Evolutionary conservation across 1,284 basidiomycete genomes (phyloP), one percentile per base, ranked within the genome.

Genomic region (Athelia psychrophila): DNA sequence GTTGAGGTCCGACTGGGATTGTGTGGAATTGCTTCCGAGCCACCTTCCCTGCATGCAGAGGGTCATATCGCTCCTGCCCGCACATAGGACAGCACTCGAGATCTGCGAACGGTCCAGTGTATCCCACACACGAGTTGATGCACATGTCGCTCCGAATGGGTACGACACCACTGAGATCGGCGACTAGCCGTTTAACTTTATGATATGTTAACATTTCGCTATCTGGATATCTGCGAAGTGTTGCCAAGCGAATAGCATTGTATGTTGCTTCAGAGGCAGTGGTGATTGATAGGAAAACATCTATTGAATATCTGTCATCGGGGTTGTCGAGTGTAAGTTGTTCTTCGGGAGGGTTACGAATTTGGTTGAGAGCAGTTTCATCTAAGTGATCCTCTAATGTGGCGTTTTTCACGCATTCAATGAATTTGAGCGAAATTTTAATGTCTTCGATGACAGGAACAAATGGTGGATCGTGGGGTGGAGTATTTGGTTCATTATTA

Each of bases 91-190:
- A 74, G 0, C 16, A 18, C 3, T 67, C 52, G 2, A 64, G 56
- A 3, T 62, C 46, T 0, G 32, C 23, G 38, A 56, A 67, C 8
- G 65, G 64, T 2, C 70, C 69, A 23, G 66, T 69, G 49, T 56
- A 74, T 4, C 64, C 68, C 32, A 62, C 36, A 50, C 70, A 74
- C 4, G 59, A 60, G 8, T 68, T 62, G 13, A 56, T 50, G 45
- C 71, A 71, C 67, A 70, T 72, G 50, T 72, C 64, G 44, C 59
- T n/a, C 2, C 38, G 10, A 10, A 68, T 36, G 3, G 64, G 22
- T 2, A 53, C 44, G 20, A 71, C 52, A 6, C 68, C 69, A 46
- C 50, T 68, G 32, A 68, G 24, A 8, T 65, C 48, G 8, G 54
- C 44, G 12, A 70, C 33, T 3, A 48, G 32, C 16, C 55, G 48